Base-by-base conservation (phyloP, 495 filamentous ascomycete species). In the Stereocaulon alpinum region DNA sequence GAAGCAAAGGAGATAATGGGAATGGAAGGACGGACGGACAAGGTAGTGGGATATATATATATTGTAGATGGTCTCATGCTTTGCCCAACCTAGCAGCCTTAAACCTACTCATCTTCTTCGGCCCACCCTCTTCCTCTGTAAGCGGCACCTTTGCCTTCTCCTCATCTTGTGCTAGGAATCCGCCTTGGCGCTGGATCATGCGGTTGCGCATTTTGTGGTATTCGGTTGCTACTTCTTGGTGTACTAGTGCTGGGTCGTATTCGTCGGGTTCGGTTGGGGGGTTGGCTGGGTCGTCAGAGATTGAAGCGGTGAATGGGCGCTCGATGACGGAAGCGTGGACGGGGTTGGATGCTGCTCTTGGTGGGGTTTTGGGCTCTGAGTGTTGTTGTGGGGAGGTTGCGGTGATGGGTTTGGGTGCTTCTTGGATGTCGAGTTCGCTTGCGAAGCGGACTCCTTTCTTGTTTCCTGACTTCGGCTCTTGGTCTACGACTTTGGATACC, bases 81-180 rank as follows among this genome's bases (percentile, higher is more conserved):
- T 71, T 78, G 51, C 74, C 77, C 68, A 96, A 69, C 53, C 89
- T 81, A 6, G 93, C 89, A 57, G 91, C 89, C 71, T 84, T 93
- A 72, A 96, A 98, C 61, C 87, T 80, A 77, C 92, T 96, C 60
- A 96, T 73, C 63, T 85, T 86, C 68, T 80, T 86, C 30, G 81
- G 79, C 34, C 82, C 80, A 12, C 86, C 80, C 57, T 86, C 83
- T 59, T 85, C 84, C 60, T 89, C 85, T 49, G 76, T 71, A 10
- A 89, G 71, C 3, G 84, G 82, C 6, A 83, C 73, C 20, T 77
- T 73, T 55, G 88, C 82, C 45, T 86, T 79, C 57, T 82, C 72
- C 20, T 79, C 73, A 4, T 30, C 27, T 50, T 72, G 71, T 37
- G 78, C 74, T 66, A 80, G 65, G 66, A 92, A 91, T 2, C 89